phyloP scores from a whole-genome alignment of 148 eudicot species.

The Diospyros lotus region DNA sequence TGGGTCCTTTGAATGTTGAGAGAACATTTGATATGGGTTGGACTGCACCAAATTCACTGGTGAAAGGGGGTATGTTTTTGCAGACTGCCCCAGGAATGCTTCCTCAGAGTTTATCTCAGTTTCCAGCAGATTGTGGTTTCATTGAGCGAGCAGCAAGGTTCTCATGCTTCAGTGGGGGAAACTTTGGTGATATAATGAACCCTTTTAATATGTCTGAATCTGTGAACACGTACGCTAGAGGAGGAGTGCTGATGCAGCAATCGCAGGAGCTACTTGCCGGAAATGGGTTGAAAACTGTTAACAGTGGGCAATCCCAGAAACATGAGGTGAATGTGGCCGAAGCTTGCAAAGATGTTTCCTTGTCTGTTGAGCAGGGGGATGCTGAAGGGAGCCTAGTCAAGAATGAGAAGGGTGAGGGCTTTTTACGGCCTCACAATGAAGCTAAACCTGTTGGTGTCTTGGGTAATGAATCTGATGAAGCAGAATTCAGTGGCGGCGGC shows the following conservation, averaged over 20 bases:
- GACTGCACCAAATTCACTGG: conserved; percentile 41
- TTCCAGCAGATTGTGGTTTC: conserved; percentile 90
- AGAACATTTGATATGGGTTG: conserved; percentile 29
- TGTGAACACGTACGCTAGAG: conserved; percentile 35
- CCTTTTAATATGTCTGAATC: conserved; percentile 48
- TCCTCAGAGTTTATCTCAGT: conserved; percentile 63
- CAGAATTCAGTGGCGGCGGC: conserved; percentile 49
- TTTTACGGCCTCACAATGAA: conserved; percentile 32
- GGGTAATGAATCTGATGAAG: conserved; percentile 59
- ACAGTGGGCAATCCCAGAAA: conserved; percentile 32
- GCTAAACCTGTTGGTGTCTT: conserved; percentile 40
- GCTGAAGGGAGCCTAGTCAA: conserved; percentile 35
- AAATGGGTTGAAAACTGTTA: conserved; percentile 23
- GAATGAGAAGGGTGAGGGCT: conserved; percentile 34
- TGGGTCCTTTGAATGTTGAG: conserved; percentile 20
- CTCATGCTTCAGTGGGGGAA: conserved; percentile 74
- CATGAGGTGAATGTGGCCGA: conserved; percentile 32
- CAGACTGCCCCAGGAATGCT: conserved; percentile 44
- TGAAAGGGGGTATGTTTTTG: conserved; percentile 48
- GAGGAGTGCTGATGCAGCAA: conserved; percentile 33
- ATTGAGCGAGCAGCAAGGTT: conserved; percentile 93
- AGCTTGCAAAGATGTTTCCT: conserved; percentile 39
- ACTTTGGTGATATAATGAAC: conserved; percentile 55
- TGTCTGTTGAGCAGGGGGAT: conserved; percentile 27
- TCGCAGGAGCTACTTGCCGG: conserved; percentile 41